Conservation (phyloP, 805 yeast genomes). For the Barnettozyma siamensis region DNA sequence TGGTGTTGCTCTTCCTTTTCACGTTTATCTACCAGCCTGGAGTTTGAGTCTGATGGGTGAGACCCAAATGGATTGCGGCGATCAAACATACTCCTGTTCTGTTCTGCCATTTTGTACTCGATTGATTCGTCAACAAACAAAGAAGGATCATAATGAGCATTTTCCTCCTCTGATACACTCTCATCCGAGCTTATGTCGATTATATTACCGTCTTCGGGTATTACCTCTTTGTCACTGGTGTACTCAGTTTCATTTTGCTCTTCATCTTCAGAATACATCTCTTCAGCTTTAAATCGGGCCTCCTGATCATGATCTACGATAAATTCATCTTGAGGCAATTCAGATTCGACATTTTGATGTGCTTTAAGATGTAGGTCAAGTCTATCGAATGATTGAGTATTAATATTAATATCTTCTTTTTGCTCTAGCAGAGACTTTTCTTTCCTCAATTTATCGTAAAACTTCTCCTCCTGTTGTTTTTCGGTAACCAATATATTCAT, state of each 20-base stretch:
- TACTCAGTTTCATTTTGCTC: conserved; percentile 14
- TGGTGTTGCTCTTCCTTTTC: background rate
- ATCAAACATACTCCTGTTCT: conserved; percentile 9
- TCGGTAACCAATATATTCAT: conserved; percentile 26
- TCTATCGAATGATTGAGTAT: conserved; percentile 22
- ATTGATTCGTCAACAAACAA: conserved; percentile 9
- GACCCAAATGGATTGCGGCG: conserved; percentile 1
- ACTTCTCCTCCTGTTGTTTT: conserved; percentile 30
- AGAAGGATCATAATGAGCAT: conserved; percentile 10
- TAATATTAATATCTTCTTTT: conserved; percentile 16
- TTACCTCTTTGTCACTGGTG: background rate
- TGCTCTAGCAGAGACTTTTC: conserved; percentile 25
- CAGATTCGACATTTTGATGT: no score
- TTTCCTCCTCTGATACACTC: conserved; percentile 8
- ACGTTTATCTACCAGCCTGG: background rate
- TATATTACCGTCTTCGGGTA: conserved; percentile 7
- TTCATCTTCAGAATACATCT: background rate
- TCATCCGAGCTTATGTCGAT: conserved; percentile 10
- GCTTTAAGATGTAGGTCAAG: no score
- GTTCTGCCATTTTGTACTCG: conserved; percentile 10
- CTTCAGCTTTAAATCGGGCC: background rate
- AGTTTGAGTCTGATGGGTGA: background rate
- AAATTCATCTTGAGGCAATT: no score
- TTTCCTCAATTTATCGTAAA: conserved; percentile 30
- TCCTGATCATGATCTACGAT: no score